Percentiles rank a stretch among this genome's conserved stretches.
Evolutionary conservation across 495 filamentous ascomycete genomes (phyloP).

Genomic region (Aspergillus ostianus): DNA sequence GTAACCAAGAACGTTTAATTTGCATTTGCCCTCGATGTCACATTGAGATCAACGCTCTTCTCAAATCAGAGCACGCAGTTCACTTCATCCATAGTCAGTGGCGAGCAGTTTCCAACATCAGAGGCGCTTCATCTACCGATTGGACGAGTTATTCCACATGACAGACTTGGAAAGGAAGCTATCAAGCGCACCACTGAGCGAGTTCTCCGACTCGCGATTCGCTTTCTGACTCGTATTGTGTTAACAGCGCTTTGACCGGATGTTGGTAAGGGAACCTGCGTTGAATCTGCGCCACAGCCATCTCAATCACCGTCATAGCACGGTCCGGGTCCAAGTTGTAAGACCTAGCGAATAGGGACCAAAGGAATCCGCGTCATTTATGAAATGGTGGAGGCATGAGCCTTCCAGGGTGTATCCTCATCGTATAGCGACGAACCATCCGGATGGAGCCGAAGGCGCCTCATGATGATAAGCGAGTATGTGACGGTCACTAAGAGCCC

Average conservation of each 20-base stretch:
- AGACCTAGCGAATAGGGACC: background rate
- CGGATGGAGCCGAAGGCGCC: background rate
- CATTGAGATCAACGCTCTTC: background rate
- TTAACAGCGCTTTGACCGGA: background rate
- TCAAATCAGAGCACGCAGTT: background rate
- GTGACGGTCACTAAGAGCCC: background rate
- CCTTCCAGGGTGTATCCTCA: background rate
- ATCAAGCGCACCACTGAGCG: background rate
- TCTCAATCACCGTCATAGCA: no score
- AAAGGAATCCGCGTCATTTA: background rate
- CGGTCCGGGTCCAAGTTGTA: background rate
- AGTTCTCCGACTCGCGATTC: background rate
- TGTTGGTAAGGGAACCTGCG: no score
- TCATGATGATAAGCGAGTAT: background rate
- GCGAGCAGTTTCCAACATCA: background rate
- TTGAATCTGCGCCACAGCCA: no score
- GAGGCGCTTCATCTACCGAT: background rate
- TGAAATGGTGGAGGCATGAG: background rate
- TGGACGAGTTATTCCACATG: background rate
- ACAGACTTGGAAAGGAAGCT: background rate
- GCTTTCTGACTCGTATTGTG: background rate
- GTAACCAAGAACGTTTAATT: no score
- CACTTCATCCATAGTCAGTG: background rate
- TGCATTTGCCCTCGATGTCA: no score
- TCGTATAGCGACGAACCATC: background rate